Percentiles rank a stretch among this genome's conserved stretches.
Evolutionary conservation across 768 basidiomycete genomes (phyloP).

Genomic region (Kwoniella shandongensis): DNA sequence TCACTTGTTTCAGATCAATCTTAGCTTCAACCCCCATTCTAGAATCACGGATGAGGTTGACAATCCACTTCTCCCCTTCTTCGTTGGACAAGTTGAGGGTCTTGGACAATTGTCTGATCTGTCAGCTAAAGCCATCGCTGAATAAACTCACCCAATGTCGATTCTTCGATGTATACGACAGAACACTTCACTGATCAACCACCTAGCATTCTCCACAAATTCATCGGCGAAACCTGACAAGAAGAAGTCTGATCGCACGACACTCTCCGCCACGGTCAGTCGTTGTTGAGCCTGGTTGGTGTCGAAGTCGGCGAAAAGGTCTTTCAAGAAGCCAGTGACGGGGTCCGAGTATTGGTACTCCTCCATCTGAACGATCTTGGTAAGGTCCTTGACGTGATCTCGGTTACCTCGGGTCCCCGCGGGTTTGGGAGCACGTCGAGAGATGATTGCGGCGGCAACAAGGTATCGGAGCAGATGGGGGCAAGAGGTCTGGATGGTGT

Average conservation of each 20-base stretch:
- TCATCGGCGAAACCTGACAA: conserved; percentile 84
- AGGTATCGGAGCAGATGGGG: conserved; percentile 96
- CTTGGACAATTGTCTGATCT: conserved; percentile 77
- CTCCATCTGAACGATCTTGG: conserved; percentile 90
- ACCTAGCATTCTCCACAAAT: conserved; percentile 94
- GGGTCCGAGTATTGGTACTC: conserved; percentile 96
- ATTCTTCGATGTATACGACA: conserved; percentile 86
- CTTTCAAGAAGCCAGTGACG: conserved; percentile 86
- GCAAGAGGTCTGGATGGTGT: conserved; percentile 93
- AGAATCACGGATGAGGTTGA: conserved; percentile 96
- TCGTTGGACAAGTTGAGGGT: conserved; percentile 88
- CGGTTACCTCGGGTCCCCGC: conserved; percentile 66
- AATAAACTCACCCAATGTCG: conserved; percentile 54
- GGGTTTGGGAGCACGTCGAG: conserved; percentile 67
- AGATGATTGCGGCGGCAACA: conserved; percentile 86
- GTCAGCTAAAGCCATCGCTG: not conserved
- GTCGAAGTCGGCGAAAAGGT: conserved; percentile 92
- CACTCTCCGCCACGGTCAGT: conserved; percentile 65
- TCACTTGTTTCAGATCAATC: conserved; percentile 91
- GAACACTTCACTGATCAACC: conserved; percentile 94
- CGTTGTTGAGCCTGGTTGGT: conserved; percentile 90
- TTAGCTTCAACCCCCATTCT: conserved; percentile 95
- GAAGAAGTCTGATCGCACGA: conserved; percentile 93
- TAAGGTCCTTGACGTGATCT: conserved; percentile 84
- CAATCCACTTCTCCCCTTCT: conserved; percentile 99